Evolutionary conservation across 371 early-diverging fungal species (phyloP).

Genomic region (Mucor velutinosus): DNA sequence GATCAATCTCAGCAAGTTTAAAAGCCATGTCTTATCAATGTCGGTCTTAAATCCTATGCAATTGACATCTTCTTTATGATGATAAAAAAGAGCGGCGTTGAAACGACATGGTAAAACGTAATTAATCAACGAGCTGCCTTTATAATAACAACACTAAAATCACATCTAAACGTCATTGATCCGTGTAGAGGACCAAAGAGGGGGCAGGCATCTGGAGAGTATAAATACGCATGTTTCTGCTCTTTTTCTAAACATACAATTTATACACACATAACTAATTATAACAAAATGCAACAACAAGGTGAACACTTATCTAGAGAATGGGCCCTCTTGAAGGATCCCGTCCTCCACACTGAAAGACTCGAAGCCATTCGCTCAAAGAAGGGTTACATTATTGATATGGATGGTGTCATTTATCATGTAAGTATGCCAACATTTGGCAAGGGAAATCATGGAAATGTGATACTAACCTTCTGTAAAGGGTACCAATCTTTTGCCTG

Average conservation of each 20-base stretch:
- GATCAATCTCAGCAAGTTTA: background rate
- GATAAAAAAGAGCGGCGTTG: background rate
- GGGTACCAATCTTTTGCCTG: constrained; percentile 55
- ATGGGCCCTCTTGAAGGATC: constrained; percentile 43
- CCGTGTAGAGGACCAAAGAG: background rate
- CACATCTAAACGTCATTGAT: background rate
- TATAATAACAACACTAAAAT: background rate
- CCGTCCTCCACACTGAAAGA: constrained; percentile 43
- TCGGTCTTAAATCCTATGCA: background rate
- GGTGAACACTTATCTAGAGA: constrained; percentile 28
- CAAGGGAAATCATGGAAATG: background rate
- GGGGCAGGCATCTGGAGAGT: background rate
- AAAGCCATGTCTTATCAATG: constrained; percentile 1
- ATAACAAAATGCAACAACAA: constrained; percentile 1
- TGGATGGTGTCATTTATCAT: constrained; percentile 72
- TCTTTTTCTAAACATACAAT: background rate
- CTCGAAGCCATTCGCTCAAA: constrained; percentile 57
- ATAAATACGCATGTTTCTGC: background rate
- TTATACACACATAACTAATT: background rate
- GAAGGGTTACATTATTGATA: constrained; percentile 67
- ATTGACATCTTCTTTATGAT: background rate
- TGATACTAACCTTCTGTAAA: constrained; percentile 2
- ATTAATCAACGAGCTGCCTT: background rate
- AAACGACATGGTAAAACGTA: background rate
- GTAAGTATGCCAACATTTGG: constrained; percentile 26